Conservation (phyloP, 768 basidiomycete genomes). For the Boletus sp. region DNA sequence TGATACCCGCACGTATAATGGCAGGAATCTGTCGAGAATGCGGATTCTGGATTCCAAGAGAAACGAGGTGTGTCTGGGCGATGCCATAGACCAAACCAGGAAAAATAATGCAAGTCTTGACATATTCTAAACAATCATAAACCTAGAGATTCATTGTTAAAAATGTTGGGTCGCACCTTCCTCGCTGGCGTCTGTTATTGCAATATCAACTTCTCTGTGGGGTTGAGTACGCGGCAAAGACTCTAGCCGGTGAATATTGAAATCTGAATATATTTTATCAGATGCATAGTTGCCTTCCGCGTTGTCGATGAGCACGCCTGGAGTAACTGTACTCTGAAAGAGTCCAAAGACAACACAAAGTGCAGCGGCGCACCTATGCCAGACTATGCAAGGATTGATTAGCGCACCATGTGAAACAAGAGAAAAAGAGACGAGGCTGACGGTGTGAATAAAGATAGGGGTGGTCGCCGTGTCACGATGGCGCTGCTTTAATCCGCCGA, state of each 20-base stretch:
- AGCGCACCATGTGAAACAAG: conserved; percentile 5
- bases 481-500: conserved; percentile 49
- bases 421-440: conserved; percentile 28
- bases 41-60: conserved; percentile 51
- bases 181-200: conserved; percentile 45
- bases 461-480: conserved; percentile 38
- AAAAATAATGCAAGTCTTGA: conserved; percentile 49
- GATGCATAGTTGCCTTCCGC: conserved; percentile 41
- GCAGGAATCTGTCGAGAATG: conserved; percentile 53
- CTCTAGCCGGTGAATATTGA: conserved; percentile 45
- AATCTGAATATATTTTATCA: conserved; percentile 47
- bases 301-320: conserved; percentile 22
- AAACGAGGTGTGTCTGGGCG: conserved; percentile 45
- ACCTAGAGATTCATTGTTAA: neutral
- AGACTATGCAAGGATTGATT: conserved; percentile 36
- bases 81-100: conserved; percentile 61
- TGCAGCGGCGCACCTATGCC: conserved; percentile 39
- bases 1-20: conserved; percentile 44
- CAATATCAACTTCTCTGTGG: conserved; percentile 51
- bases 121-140: conserved; percentile 43
- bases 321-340: neutral
- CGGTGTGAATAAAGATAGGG: conserved; percentile 60
- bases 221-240: conserved; percentile 42
- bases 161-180: conserved; percentile 34
- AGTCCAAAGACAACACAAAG: neutral